Base-by-base conservation (phyloP, 805 yeast genomes). In the Metschnikowia aberdeeniae region DNA sequence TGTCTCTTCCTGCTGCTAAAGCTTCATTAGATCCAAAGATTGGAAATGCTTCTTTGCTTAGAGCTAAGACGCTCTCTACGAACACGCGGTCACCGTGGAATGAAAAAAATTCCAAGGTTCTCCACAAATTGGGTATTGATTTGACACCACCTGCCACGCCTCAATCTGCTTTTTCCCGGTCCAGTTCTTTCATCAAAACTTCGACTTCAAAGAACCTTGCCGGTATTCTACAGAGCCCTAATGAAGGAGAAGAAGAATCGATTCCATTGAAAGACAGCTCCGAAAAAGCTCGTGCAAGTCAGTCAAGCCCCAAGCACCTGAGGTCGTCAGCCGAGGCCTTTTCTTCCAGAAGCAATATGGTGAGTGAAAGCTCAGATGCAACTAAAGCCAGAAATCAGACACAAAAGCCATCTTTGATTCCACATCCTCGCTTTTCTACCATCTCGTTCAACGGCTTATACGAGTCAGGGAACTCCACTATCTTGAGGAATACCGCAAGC, bases 371-470 rank as follows among this genome's bases (percentile, higher is more conserved):
- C 19, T 7, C 20, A n/a, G 28, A 11, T 19, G 11, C 17, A 5
- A 33, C 28, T 4, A 11, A 22, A 6, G 6, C 28, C 32, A 40
- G n/a, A 14, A 24, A 6, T 9, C 40, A 5, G 26, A 33, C 22
- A 5, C 43, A 28, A 42, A 51, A 33, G 7, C 46, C 36, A 19
- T 40, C 38, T 7, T 56, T 67, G 42, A 65, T 69, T 31, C 76
- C 76, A 6, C 71, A 72, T 42, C 75, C 75, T 9, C 54, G 70
- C 30, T 72, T 72, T 44, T 72, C 76, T 0, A 59, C 67, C 31
- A 61, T 72, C 42, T 70, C 76, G 0, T 68, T 72, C 53, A 68
- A 69, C 40, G 74, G 71, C 2, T 53, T 70, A 43, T 46, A 47
- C 28, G 44, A 42, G 13, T 36, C 52, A 14, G 40, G 33, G n/a